Evolutionary conservation across 345 rosid species (phyloP).

Genomic region (Pugionium dolabratum): DNA sequence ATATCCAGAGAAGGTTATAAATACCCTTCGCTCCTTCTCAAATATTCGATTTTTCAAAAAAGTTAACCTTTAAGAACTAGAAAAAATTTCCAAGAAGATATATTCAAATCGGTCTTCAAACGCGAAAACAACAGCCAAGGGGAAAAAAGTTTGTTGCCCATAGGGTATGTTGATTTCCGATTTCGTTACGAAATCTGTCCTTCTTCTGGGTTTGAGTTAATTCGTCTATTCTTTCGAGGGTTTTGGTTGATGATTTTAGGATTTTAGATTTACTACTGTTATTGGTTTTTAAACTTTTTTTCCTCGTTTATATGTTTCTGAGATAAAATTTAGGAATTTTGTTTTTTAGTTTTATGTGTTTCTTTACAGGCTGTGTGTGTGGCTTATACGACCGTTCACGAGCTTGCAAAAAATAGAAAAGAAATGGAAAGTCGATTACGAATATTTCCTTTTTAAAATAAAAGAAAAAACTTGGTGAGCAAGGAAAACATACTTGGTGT

Average conservation of each 20-base stretch:
- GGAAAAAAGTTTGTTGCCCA: background rate
- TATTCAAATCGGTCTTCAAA: conserved; percentile 1
- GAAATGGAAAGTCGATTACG: background rate
- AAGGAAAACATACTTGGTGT: conserved; percentile 26
- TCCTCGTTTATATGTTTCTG: background rate
- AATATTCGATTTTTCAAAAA: background rate
- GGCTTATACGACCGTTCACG: background rate
- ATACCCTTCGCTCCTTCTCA: conserved; percentile 13
- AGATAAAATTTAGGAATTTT: background rate
- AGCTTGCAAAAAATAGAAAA: conserved; percentile 1
- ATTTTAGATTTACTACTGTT: background rate
- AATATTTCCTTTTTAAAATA: background rate
- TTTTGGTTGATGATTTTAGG: conserved; percentile 19
- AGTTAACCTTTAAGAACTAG: background rate
- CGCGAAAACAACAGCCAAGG: background rate
- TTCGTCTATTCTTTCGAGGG: background rate
- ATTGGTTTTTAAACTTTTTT: background rate
- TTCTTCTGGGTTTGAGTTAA: conserved; percentile 19
- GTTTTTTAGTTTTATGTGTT: background rate
- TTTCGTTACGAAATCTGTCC: background rate
- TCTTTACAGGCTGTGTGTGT: background rate
- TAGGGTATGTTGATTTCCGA: conserved; percentile 8
- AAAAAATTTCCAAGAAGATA: background rate
- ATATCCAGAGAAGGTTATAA: conserved; percentile 32
- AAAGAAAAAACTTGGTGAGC: conserved; percentile 28